These are phyloP conservation scores for Oryza coarctata DNA, from an alignment of 176 grass and related monocot species.

Conservation along the genomic window DNA sequence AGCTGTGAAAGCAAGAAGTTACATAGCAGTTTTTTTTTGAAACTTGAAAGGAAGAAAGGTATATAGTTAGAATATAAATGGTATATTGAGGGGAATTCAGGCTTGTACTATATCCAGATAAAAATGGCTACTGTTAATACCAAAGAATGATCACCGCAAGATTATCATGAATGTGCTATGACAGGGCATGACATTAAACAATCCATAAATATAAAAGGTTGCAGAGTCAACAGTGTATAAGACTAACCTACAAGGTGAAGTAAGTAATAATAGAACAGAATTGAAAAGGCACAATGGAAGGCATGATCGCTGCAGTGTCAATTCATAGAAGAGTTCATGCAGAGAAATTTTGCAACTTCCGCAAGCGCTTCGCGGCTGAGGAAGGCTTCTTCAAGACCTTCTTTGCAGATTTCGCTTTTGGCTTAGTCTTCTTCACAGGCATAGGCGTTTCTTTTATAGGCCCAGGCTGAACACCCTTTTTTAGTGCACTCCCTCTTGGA, in stretches of 20 bases:
- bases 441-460: slow-evolving; percentile 66
- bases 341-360: slow-evolving; percentile 74
- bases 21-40: neutral
- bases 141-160: slow-evolving; percentile 2
- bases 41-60: neutral
- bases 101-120: neutral
- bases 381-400: slow-evolving; percentile 81
- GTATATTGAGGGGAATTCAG: neutral
- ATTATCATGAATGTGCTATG: slow-evolving; percentile 25
- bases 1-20: neutral
- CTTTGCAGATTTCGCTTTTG: slow-evolving; percentile 72
- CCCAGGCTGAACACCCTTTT: slow-evolving; percentile 83
- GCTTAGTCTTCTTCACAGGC: slow-evolving; percentile 53
- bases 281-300: slow-evolving; percentile 22
- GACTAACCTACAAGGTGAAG: slow-evolving; percentile 41
- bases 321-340: slow-evolving; percentile 42
- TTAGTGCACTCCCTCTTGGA: slow-evolving; percentile 93
- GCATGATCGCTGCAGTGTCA: slow-evolving; percentile 12
- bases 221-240: slow-evolving; percentile 35
- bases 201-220: slow-evolving; percentile 37
- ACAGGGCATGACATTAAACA: slow-evolving; percentile 24
- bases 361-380: slow-evolving; percentile 66
- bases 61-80: neutral
- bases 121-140: neutral
- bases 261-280: slow-evolving; percentile 38